Base-by-base conservation (phyloP, 768 basidiomycete genomes). In the Boletus subparvulus region DNA sequence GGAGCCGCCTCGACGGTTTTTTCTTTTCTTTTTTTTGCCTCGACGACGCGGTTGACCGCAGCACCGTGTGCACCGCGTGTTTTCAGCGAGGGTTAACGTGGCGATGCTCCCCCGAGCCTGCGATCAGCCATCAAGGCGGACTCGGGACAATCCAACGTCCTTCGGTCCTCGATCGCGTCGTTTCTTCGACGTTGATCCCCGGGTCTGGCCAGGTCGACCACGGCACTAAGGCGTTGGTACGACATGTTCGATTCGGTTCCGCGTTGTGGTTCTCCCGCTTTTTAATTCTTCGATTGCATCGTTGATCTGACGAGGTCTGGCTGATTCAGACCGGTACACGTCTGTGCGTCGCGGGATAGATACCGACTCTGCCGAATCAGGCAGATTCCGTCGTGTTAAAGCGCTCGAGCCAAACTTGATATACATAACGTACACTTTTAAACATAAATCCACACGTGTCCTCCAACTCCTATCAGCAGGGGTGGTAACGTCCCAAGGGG, bases 41-140 rank as follows among this genome's bases (percentile, higher is more conserved):
- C 10, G n/a, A 30, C 26, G 48, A 58, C 49, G 53, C 54, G 47
- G 37, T 37, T 9, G 32, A 32, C 55, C 64, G 54, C 61, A 61
- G 56, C 52, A 52, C 48, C 19, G 35, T 47, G 42, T 21, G 9
- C 1, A 32, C 61, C 54, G 61, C 66, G 64, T 67, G 66, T 67
- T 56, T 67, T 61, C 66, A 69, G 63, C 49, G 66, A 69, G 65
- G 63, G 56, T 1, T 37, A 33, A 53, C 43, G 33, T 51, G 54
- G 32, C 41, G 33, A 42, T 46, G 52, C 41, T 3, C 9, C 19
- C 30, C 42, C 36, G 28, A 46, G 52, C 45, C 46, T 44, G 28
- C 42, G 56, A 61, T 56, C 55, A 42, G 28, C 40, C 54, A 61
- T 56, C 55, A 42, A 43, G 47, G 35, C 11, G 32, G 11, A 19